Evolutionary conservation across 2,329 filamentous ascomycete genomes (phyloP), one percentile per base, ranked within the genome.

Genomic region (Raffaelea arxii): DNA sequence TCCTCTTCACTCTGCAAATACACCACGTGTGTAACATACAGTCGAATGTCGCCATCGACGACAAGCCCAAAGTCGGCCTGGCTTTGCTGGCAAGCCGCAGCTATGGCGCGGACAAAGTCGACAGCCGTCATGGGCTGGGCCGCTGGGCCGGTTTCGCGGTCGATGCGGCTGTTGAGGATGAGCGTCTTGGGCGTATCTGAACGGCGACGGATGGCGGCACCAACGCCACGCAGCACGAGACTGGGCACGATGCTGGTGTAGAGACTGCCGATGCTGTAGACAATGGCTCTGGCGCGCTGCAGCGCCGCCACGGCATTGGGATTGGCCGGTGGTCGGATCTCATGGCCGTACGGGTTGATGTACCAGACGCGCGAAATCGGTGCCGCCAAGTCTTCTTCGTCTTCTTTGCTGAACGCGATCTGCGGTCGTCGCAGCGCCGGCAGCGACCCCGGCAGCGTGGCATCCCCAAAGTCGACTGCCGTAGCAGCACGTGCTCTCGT

Each of bases 331-430:
- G 90, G 86, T 18, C 82, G 79, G 54, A 97, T 96, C 64, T 96
- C 90, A 60, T 96, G 88, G n/a, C 91, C 91, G 62, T 96, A 97
- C 0, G 91, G 91, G 59, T 96, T 97, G 67, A 97, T 97, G 68
- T 97, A 97, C 88, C 89, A 97, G 25, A 97, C 74, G 3, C 90
- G 70, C 46, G 82, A 72, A 55, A 97, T 94, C 24, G 86, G 75
- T 0, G 84, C 75, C 0, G 86, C 77, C 1, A 97, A 71, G 46
- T 91, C 86, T 50, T 86, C 79, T 52, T 88, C 82, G 35, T 78
- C 71, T 58, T 70, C 64, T 65, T 97, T 97, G 58, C 77, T 84
- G 61, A 95, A 94, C 4, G 73, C 70, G 50, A 96, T 89, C 52
- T 94, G 86, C 43, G 84, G 86, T 48, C 84, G 81, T 6, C 90